A percentile compares a stretch with the other conserved stretches of the same genome.
Conservation (phyloP, 495 filamentous ascomycete genomes). For the Penicillium bovifimosum region DNA sequence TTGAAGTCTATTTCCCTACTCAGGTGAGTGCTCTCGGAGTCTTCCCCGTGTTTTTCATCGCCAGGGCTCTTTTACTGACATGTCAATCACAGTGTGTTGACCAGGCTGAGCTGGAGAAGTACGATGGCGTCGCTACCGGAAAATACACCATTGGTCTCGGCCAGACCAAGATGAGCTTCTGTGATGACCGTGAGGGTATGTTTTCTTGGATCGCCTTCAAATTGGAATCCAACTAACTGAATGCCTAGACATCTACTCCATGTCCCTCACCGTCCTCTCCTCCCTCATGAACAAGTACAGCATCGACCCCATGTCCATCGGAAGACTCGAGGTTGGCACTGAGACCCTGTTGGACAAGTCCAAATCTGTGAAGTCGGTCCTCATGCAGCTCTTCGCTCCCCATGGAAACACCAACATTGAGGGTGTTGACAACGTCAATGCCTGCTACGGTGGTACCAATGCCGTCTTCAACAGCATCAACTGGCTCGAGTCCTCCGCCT, state of each 20-base stretch:
- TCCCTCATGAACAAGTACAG: constrained; percentile 90
- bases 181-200: constrained; percentile 95
- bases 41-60: background rate
- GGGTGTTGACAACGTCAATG: constrained; percentile 94
- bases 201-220: constrained; percentile 3
- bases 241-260: constrained; percentile 88
- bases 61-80: background rate
- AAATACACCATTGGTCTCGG: constrained; percentile 99
- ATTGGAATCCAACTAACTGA: background rate
- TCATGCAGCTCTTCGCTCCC: constrained; percentile 92
- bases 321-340: constrained; percentile 93
- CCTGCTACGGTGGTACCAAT: constrained; percentile 98
- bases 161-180: constrained; percentile 99
- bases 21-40: constrained; percentile 58
- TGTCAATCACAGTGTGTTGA: constrained; percentile 73
- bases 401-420: constrained; percentile 88
- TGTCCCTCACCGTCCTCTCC: constrained; percentile 82
- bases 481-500: constrained; percentile 96
- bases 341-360: constrained; percentile 99
- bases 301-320: constrained; percentile 84
- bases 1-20: constrained; percentile 96
- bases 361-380: constrained; percentile 98
- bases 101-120: constrained; percentile 92
- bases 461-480: constrained; percentile 95
- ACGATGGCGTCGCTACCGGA: constrained; percentile 88